These are phyloP conservation scores for Penicillium vulpinum DNA, from an alignment of 2,329 filamentous ascomycete genomes.

Conservation along the genomic window DNA sequence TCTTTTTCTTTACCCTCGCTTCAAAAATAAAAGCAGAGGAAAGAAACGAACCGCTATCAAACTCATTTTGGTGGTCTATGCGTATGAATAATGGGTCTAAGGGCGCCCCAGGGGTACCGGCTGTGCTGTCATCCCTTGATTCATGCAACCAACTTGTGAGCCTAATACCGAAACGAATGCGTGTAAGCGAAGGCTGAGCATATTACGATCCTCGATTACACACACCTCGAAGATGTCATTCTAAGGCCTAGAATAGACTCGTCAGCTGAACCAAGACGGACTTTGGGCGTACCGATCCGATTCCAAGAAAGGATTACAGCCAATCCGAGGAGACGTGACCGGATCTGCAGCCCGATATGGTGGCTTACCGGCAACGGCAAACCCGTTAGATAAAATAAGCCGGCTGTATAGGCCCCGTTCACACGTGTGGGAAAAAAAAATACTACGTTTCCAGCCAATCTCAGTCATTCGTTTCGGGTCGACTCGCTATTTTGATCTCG, in stretches of 20 bases:
- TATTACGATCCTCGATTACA: slow-evolving; percentile 3
- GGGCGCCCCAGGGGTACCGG: background rate
- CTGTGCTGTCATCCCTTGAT: slow-evolving; percentile 5
- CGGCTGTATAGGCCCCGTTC: background rate
- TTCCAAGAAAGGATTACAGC: background rate
- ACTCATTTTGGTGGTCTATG: no score
- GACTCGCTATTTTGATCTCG: background rate
- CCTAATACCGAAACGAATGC: background rate
- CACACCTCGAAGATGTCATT: background rate
- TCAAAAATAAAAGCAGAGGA: background rate
- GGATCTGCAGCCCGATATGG: background rate
- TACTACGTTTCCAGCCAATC: background rate
- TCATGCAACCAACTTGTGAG: background rate
- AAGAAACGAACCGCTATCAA: background rate
- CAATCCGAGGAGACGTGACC: background rate
- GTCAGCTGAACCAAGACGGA: background rate
- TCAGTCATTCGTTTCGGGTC: background rate
- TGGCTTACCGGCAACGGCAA: background rate
- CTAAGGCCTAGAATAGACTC: background rate
- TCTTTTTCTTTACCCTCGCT: no score
- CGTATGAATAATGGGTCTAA: background rate
- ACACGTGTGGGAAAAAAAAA: background rate
- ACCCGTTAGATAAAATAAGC: background rate
- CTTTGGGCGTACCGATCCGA: background rate
- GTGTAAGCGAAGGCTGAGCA: background rate